Base-by-base conservation (phyloP, 805 yeast species). In the Saccharomyces eubayanus region DNA sequence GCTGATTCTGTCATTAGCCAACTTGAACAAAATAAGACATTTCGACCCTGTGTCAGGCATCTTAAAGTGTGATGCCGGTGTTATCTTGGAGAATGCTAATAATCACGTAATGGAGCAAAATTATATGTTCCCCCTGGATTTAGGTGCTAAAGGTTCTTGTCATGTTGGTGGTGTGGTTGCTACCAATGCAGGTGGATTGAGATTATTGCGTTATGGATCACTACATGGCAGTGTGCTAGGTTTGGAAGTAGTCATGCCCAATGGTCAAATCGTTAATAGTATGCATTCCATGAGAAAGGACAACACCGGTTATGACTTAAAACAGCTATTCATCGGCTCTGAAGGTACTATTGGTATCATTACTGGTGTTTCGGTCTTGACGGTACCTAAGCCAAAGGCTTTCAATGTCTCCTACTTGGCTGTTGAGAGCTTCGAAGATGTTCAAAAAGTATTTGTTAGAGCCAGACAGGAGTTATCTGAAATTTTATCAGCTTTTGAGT, bases 121-220 rank as follows among this genome's bases (percentile, higher is more conserved):
- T 2, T 86, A 86, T 71, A 87, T 91, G 53, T 91, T 90, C 77
- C 98, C 98, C 28, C 75, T 91, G 51, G 98, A 91, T 68, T 74
- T 91, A 57, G 98, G 98, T 54, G 97, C 98, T 41, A 91, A 91
- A 73, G 98, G 98, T 12, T 89, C 97, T 1, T 92, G 97, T 68
- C 96, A 89, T 62, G 84, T 92, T 57, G 97, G 97, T 61, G 98
- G 97, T 59, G 87, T 84, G 52, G 92, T 89, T 47, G 96, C 97
- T 20, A 89, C 97, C 20, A 92, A 92, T 68, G 98, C 98, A 5
- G 98, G 98, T 65, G 98, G 98, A 1, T 77, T 91, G 62, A 77
- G 98, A 65, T 75, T 91, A 50, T 72, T 91, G 57, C 79, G 96
- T 61, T 91, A 89, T 67, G 97, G 97, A 2, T 88, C 96, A 5